phyloP scores from a whole-genome alignment of 129 eudicot species.

The Logfia minima region DNA sequence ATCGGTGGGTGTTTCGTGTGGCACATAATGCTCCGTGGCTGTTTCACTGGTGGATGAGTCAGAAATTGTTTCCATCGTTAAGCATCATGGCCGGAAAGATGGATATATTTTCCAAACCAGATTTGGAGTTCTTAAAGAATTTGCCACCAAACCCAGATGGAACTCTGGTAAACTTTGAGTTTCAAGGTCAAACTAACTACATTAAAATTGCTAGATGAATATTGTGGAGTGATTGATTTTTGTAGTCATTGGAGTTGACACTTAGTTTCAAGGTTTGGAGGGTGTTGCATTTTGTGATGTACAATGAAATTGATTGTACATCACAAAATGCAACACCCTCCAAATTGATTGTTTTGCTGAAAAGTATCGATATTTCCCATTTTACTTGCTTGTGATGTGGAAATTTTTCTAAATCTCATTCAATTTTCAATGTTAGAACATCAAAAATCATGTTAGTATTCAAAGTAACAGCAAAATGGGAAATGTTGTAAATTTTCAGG shows the following conservation, averaged over 20 bases:
- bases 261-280: background rate
- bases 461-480: background rate
- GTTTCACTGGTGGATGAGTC: constrained; percentile 75
- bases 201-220: background rate
- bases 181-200: constrained; percentile 8
- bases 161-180: constrained; percentile 39
- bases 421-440: too few relatives aligned
- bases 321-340: background rate
- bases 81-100: constrained; percentile 45
- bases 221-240: background rate
- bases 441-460: background rate
- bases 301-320: background rate
- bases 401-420: too few relatives aligned
- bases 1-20: constrained; percentile 52
- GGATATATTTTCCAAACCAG: constrained; percentile 40
- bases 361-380: background rate
- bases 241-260: background rate
- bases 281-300: too few relatives aligned
- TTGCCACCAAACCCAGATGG: constrained; percentile 30
- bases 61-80: constrained; percentile 51
- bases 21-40: constrained; percentile 68
- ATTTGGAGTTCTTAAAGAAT: constrained; percentile 46
- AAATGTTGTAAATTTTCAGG: background rate
- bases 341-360: background rate
- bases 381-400: too few relatives aligned